Evolutionary conservation across 768 basidiomycete genomes (phyloP).

Genomic region (Gymnopilus dilepis): DNA sequence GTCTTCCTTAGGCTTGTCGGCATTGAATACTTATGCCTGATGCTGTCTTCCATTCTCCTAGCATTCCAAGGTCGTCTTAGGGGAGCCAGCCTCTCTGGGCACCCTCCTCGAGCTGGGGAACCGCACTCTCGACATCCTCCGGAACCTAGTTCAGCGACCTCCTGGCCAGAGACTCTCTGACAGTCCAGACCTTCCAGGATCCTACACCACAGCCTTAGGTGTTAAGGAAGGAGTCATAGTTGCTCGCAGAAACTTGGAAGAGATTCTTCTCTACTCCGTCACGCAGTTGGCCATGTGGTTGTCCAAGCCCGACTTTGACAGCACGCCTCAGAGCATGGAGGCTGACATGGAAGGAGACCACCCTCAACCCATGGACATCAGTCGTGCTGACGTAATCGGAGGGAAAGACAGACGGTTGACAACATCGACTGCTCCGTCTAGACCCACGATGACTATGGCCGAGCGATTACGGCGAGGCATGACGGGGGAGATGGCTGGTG

Average conservation of each 20-base stretch:
- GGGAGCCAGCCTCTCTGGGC: constrained; percentile 84
- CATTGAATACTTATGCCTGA: background rate
- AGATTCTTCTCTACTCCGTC: constrained; percentile 68
- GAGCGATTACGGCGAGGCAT: constrained; percentile 74
- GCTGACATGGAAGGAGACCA: constrained; percentile 2
- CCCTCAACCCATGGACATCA: background rate
- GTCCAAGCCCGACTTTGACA: constrained; percentile 72
- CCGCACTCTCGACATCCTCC: constrained; percentile 74
- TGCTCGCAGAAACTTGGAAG: constrained; percentile 68
- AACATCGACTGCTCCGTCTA: constrained; percentile 25
- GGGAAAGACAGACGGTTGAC: constrained; percentile 33
- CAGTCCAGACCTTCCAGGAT: constrained; percentile 30
- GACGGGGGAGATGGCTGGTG: constrained; percentile 80
- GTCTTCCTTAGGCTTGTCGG: background rate
- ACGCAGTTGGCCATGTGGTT: constrained; percentile 85
- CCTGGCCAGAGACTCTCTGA: constrained; percentile 57
- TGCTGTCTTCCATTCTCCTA: constrained; percentile 32
- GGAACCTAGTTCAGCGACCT: constrained; percentile 67
- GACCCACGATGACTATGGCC: constrained; percentile 59
- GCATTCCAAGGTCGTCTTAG: constrained; percentile 86
- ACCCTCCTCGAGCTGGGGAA: constrained; percentile 88
- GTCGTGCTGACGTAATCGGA: constrained; percentile 1
- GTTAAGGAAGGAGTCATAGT: constrained; percentile 64
- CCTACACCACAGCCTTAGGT: constrained; percentile 43
- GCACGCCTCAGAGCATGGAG: constrained; percentile 40